These are phyloP conservation scores for Alternaria conjuncta DNA, from an alignment of 2,329 filamentous ascomycete genomes.

Conservation along the genomic window DNA sequence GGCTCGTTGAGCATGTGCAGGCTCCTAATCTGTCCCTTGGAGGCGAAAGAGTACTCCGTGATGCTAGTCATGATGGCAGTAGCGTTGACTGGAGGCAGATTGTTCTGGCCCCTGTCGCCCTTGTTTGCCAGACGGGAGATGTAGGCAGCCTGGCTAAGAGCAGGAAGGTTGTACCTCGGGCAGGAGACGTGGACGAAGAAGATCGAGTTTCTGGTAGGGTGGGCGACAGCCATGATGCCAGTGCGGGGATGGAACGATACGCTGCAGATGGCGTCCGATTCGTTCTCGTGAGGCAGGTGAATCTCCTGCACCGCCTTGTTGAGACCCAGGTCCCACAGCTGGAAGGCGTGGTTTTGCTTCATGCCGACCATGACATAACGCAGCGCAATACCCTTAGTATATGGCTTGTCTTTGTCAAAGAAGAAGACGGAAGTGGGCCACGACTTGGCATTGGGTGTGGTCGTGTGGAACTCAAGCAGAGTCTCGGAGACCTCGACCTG, in stretches of 20 bases:
- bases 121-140: slow-evolving; percentile 74
- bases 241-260: slow-evolving; percentile 91
- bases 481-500: slow-evolving; percentile 83
- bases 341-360: slow-evolving; percentile 98
- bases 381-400: slow-evolving; percentile 85
- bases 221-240: slow-evolving; percentile 92
- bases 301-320: slow-evolving; percentile 97
- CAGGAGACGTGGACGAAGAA: slow-evolving; percentile 97
- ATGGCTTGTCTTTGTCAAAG: slow-evolving; percentile 94
- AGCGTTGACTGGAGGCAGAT: slow-evolving; percentile 80
- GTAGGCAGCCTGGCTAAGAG: slow-evolving; percentile 86
- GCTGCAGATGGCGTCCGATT: slow-evolving; percentile 97
- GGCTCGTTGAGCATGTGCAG: slow-evolving; percentile 83
- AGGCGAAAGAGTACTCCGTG: slow-evolving; percentile 89
- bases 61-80: slow-evolving; percentile 98
- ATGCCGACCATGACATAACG: slow-evolving; percentile 97
- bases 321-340: slow-evolving; percentile 96
- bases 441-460: slow-evolving; percentile 86
- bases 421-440: slow-evolving; percentile 97
- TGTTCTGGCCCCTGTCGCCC: slow-evolving; percentile 59
- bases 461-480: slow-evolving; percentile 84
- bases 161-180: slow-evolving; percentile 83
- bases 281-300: slow-evolving; percentile 92
- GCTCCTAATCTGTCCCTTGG: slow-evolving; percentile 85
- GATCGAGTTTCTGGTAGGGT: slow-evolving; percentile 95